phyloP scores from a whole-genome alignment of 1,139 yeast genomes.

The Kazachstania sp. region DNA sequence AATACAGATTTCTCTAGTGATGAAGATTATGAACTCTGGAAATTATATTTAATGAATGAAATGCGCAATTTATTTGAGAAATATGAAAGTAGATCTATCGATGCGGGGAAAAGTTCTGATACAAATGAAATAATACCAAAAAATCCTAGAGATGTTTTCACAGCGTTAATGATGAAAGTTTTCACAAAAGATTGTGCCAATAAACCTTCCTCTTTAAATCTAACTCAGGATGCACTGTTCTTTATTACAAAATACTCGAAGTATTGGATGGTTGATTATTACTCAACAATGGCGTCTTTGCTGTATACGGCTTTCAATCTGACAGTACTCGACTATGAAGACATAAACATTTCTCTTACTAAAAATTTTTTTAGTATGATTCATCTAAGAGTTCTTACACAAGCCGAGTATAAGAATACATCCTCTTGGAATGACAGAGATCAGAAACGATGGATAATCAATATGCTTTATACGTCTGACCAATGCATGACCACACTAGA shows the following conservation, averaged over 20 bases:
- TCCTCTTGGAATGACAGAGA: slow-evolving; percentile 45
- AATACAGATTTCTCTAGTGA: slow-evolving; percentile 38
- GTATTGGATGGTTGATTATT: slow-evolving; percentile 52
- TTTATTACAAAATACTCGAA: slow-evolving; percentile 41
- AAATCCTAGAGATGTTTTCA: slow-evolving; percentile 32
- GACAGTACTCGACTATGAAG: slow-evolving; percentile 32
- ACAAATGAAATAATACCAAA: slow-evolving; percentile 38
- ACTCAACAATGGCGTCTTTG: slow-evolving; percentile 44
- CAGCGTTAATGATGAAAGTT: slow-evolving; percentile 31
- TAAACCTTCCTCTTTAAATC: slow-evolving; percentile 26
- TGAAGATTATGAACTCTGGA: slow-evolving; percentile 46
- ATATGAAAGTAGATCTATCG: slow-evolving; percentile 27
- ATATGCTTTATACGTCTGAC: slow-evolving; percentile 42
- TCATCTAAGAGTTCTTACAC: slow-evolving; percentile 27
- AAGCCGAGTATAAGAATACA: slow-evolving; percentile 41
- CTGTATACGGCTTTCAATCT: slow-evolving; percentile 47
- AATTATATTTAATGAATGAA: slow-evolving; percentile 36
- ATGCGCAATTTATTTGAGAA: slow-evolving; percentile 36
- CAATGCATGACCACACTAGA: slow-evolving; percentile 43
- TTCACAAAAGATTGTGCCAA: slow-evolving; percentile 27
- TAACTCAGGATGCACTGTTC: slow-evolving; percentile 36
- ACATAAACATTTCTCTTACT: slow-evolving; percentile 25
- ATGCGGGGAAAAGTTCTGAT: slow-evolving; percentile 28
- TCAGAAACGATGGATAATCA: slow-evolving; percentile 45
- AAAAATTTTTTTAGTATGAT: slow-evolving; percentile 25